Base-by-base conservation (phyloP, 2,329 filamentous ascomycete genomes). In the Aspergillus aculeatus region DNA sequence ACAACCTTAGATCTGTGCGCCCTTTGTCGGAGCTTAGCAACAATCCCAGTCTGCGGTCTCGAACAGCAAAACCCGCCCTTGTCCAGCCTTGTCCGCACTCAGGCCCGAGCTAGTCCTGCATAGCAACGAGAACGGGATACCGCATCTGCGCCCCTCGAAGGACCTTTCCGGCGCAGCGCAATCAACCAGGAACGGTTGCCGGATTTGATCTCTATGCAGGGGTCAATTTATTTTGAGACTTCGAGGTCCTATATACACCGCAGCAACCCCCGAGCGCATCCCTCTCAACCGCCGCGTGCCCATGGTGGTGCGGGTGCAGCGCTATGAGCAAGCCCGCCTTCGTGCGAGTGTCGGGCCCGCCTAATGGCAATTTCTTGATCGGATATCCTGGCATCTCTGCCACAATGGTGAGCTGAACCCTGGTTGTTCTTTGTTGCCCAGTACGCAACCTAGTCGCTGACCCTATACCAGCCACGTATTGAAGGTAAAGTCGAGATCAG, bases 301-400 rank as follows among this genome's bases (percentile, higher is more conserved):
- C 69, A 77, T 76, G 74, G 75, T 77, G 74, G 73, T 73, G 73
- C 66, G 69, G 78, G 66, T 65, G 66, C 66, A 62, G 66, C 66
- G 64, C 62, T 68, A 59, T 73, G 69, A 83, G 77, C 70, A 87
- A 88, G 82, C 85, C 89, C 78, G 90, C 90, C 75, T 91, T 91
- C 78, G 95, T 99, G 81, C 90, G 95, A 84, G 92, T 99, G 80
- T 96, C 92, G 68, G 95, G 95, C 75, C 93, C 93, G 75, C 93
- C 95, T 69, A 99, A 99, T 80, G 95, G 92, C 80, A 95, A 91
- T 80, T 97, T 96, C 75, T 84, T 98, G 66, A 92, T 98, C 69
- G 95, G 95, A 69, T 99, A 98, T 78, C 95, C 95, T 58, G 95
- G 95, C 69, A 98, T 99, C 77, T 97, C 94, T 58, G 95, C 95